Evolutionary conservation across 2,329 filamentous ascomycete genomes (phyloP).

Genomic region (Dactylonectria estremocensis): DNA sequence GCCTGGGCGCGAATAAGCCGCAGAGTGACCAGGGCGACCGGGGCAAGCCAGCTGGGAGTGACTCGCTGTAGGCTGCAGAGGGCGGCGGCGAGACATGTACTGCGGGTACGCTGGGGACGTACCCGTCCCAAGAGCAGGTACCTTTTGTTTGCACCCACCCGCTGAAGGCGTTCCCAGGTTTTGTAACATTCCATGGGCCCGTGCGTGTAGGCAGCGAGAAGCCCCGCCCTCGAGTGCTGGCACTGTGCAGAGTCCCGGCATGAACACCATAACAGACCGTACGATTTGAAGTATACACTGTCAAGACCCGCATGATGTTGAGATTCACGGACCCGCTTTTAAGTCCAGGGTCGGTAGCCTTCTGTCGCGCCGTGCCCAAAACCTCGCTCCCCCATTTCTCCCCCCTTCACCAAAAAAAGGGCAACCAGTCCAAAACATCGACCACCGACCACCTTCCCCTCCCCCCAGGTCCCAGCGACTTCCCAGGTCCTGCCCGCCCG

Average conservation of each 20-base stretch:
- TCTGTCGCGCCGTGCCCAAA: conserved; percentile 48
- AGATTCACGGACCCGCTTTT: conserved; percentile 33
- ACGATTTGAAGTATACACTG: neutral
- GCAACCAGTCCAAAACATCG: conserved; percentile 58
- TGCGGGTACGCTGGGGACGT: conserved; percentile 36
- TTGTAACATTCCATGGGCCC: conserved; percentile 13
- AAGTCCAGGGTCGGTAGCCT: conserved; percentile 40
- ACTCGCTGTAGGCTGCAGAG: conserved; percentile 7
- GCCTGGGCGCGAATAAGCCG: conserved; percentile 15
- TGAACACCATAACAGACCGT: neutral
- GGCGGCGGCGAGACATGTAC: conserved; percentile 25
- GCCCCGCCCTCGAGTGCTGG: conserved; percentile 38
- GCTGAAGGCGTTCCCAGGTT: neutral
- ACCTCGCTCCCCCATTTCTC: conserved; percentile 49
- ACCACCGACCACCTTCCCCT: conserved; percentile 48
- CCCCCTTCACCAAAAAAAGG: conserved; percentile 54
- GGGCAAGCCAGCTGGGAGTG: conserved; percentile 3
- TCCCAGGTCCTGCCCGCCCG: conserved; percentile 49
- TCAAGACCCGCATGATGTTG: no score
- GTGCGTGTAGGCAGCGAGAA: conserved; percentile 29
- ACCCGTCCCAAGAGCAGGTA: conserved; percentile 28
- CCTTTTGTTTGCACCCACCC: conserved; percentile 17
- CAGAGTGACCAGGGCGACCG: conserved; percentile 15
- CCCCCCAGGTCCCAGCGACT: conserved; percentile 51
- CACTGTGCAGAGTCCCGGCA: neutral